Evolutionary conservation across 176 grass and related monocot genomes (phyloP), one percentile per base, ranked within the genome.

Genomic region (Raddia guianensis): DNA sequence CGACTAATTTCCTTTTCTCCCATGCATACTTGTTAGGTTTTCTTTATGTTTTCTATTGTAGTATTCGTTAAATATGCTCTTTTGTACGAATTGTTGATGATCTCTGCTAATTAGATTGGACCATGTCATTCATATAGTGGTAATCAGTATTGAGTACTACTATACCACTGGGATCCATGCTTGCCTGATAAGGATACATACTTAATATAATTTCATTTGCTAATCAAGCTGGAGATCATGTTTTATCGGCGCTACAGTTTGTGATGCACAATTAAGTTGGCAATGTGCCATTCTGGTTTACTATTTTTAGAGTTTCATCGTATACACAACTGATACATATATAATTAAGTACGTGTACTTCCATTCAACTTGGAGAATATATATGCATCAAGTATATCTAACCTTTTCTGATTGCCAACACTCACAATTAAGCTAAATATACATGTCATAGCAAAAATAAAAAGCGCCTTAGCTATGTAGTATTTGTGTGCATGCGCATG

Each of bases 381-480:
- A 18, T 50, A 46, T 47, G 19, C 3, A 53, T 79, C 58, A 61
- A 61, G 20, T 27, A 12, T 32, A 61, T 61, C 19, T 12, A 4
- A 3, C 11, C 52, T 70, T 80, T 70, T 80, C 51, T 80, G 78
- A 68, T 80, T 80, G 35, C 63, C 42, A 51, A 34, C 27, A 40
- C 51, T 57, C 54, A 46, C n/a, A 15, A 7, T 45, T 42, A 60
- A 45, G 2, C 73, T 45, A 59, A 9, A 14, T 73, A 42, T 1
- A 40, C 37, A 5, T 40, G 37, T 40, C 37, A 2, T 40, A 2
- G 37, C 37, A 2, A 40, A 40, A 40, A 40, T 3, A 40, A 40
- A 40, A 40, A 40, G 4, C 4, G 4, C 4, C 37, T 40, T 40
- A 40, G 37, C 37, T 40, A 40, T 40, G 4, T 40, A 40, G 4